Evolutionary conservation across 768 basidiomycete genomes (phyloP).

Genomic region (Boletus fagicola): DNA sequence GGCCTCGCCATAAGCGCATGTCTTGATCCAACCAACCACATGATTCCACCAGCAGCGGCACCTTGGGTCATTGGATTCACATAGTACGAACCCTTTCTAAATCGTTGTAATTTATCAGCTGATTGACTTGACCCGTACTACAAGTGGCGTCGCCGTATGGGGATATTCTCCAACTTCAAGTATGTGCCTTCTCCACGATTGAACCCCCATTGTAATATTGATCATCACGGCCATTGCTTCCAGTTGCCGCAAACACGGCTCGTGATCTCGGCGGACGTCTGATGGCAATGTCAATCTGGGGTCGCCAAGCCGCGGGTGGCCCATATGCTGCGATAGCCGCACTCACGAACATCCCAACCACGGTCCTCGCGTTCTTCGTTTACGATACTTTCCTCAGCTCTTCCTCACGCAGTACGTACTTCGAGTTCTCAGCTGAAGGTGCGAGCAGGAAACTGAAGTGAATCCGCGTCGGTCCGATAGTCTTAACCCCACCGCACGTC

Average conservation of each 20-base stretch:
- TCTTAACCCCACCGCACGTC: constrained; percentile 23
- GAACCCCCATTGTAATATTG: background rate
- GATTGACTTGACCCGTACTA: background rate
- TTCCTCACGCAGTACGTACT: constrained; percentile 52
- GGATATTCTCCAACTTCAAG: constrained; percentile 52
- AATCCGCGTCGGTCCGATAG: constrained; percentile 12
- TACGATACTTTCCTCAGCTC: constrained; percentile 61
- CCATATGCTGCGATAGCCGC: constrained; percentile 61
- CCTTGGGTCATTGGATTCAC: constrained; percentile 55
- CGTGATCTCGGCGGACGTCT: constrained; percentile 67
- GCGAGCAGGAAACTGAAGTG: constrained; percentile 11
- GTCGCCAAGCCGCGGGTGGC: constrained; percentile 48
- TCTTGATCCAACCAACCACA: constrained; percentile 52
- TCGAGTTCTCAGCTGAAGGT: background rate
- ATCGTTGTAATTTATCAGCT: background rate
- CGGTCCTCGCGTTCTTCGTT: constrained; percentile 48
- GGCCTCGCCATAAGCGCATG: constrained; percentile 26
- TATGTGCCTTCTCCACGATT: constrained; percentile 21
- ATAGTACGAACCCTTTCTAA: constrained; percentile 46
- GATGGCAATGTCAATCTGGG: constrained; percentile 63
- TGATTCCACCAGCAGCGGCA: constrained; percentile 50
- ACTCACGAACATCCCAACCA: constrained; percentile 66
- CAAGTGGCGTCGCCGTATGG: constrained; percentile 60
- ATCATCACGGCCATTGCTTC: background rate
- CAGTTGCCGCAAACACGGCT: constrained; percentile 63